Evolutionary conservation across 257 asterid genomes (phyloP), one percentile per base, ranked within the genome.

Genomic region (Paraleonurus japonicus): DNA sequence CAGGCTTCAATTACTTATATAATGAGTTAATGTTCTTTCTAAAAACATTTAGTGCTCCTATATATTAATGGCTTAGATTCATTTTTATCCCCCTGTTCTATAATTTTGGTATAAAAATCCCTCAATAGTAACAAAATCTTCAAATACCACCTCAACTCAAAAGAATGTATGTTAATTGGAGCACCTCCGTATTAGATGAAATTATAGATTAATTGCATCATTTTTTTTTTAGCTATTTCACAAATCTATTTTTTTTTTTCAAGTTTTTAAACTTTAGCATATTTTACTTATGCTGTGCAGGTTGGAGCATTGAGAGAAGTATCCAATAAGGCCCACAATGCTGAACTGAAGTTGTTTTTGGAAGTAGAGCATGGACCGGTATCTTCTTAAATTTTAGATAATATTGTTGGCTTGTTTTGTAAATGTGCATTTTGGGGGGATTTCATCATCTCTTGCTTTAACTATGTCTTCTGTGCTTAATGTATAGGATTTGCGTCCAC

Each of bases 241-340:
- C 57, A 50, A 24, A 12, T 65, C 19, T 45, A 23, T 61, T 59
- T 12, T 41, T 13, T 41, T 13, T 27, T 62, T 35, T 47, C 65
- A 6, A 10, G 8, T 65, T 61, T 22, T 16, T 59, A 55, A 53
- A 16, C 61, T 53, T 60, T 47, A 27, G 41, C 64, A 23, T 30
- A 2, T 53, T 8, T n/a, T 63, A 68, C 65, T 63, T 58, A 51
- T 78, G n/a, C 22, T 35, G 2, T 82, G 80, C 86, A 95, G 99
- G 99, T 92, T 76, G 97, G 98, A 64, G 85, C 89, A 78, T 72
- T 92, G 80, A 89, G 96, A 79, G 99, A 95, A 76, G 90, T 79
- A 55, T 92, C 94, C 47, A 91, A 83, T 72, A 92, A 89, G 81
- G 87, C 82, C 35, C 82, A 88, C 75, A 87, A 86, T 79, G 97